phyloP scores from a whole-genome alignment of 495 filamentous ascomycete species.

The Trichoderma erinaceum region DNA sequence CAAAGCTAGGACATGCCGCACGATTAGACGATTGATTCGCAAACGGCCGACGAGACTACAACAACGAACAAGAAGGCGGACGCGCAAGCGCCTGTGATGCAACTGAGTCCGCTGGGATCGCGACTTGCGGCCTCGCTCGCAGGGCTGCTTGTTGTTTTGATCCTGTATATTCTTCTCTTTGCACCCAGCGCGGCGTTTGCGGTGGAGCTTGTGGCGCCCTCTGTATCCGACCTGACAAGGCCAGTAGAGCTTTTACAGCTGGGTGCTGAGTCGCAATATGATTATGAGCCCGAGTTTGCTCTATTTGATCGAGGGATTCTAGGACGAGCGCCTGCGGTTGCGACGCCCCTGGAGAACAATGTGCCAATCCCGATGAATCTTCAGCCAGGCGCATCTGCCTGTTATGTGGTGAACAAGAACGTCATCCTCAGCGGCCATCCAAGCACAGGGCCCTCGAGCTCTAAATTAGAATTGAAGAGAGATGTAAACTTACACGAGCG shows the following conservation, averaged over 20 bases:
- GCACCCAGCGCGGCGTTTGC: conserved; percentile 55
- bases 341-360: conserved; percentile 57
- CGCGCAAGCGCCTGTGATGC: conserved; percentile 46
- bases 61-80: conserved; percentile 14
- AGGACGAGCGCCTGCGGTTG: conserved; percentile 48
- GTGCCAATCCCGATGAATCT: conserved; percentile 49
- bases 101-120: conserved; percentile 60
- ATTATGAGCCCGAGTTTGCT: conserved; percentile 55
- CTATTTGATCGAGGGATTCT: conserved; percentile 55
- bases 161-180: conserved; percentile 51
- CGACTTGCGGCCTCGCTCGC: conserved; percentile 59
- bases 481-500: background rate
- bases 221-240: background rate
- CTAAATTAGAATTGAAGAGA: background rate
- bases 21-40: background rate
- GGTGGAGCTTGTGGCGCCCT: conserved; percentile 34
- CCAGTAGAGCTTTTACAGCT: background rate
- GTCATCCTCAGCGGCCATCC: conserved; percentile 18
- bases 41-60: background rate
- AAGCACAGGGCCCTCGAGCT: background rate
- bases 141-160: conserved; percentile 48
- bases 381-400: conserved; percentile 44
- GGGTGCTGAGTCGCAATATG: background rate
- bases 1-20: conserved; percentile 5
- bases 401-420: conserved; percentile 30